Base-by-base conservation (phyloP, 768 basidiomycete genomes). In the Tricholomella constricta region DNA sequence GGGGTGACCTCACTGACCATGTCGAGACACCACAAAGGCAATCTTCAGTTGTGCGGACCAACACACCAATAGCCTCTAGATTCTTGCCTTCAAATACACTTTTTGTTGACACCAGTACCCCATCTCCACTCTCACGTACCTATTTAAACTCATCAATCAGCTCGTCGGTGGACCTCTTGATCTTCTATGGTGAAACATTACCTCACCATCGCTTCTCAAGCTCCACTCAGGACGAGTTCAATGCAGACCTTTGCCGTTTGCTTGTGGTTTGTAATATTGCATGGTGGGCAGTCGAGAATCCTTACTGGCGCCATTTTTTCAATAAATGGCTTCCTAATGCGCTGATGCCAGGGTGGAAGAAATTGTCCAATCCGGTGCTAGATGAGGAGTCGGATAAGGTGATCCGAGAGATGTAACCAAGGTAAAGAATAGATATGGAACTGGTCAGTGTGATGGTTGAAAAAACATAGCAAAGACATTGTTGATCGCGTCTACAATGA, bases 371-470 rank as follows among this genome's bases (percentile, higher is more conserved):
- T 43, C 45, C 34, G 15, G 45, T 58, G 27, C 40, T 58, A 19
- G 42, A 58, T 45, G 35, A 48, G 20, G 51, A 47, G 23, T 48
- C 41, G 6, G 32, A 14, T 6, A 46, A 46, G 42, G 52, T 62
- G 11, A 35, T 56, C n/a, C 62, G 60, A 17, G 53, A 58, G 27
- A 49, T 63, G 12, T 27, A 41, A 37, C 23, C 20, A 6, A 15
- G 14, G 44, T 47, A 2, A 25, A 42, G n/a, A 31, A 31, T 11
- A 5, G 32, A 2, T 53, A 48, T 23, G 69, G 54, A 11, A 69
- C 67, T 4, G 59, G 63, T 6, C 62, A 67, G 49, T 67, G 64
- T 40, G 68, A 71, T 55, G 65, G 69, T 19, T 71, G 69, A 67
- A 67, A 65, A 45, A 66, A 69, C 54, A 48, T 66, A 15, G 51